A percentile compares a stretch with the other conserved stretches of the same genome.
Evolutionary conservation across 1,284 basidiomycete species (phyloP).

Genomic region (Ustilago vetiveriae): DNA sequence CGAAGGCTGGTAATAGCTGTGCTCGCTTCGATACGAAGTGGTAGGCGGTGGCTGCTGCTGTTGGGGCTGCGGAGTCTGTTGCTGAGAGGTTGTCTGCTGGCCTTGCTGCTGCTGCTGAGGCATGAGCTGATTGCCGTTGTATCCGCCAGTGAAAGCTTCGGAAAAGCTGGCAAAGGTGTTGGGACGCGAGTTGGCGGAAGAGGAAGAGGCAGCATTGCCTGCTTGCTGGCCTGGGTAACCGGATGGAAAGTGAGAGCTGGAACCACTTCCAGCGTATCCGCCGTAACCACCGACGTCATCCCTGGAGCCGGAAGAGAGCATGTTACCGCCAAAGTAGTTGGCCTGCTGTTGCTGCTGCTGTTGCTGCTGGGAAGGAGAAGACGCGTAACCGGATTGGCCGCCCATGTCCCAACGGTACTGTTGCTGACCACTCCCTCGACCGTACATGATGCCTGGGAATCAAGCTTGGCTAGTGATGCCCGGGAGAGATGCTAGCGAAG

Average conservation of each 20-base stretch:
- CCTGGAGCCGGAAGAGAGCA: constrained; percentile 34
- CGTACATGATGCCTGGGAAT: constrained; percentile 47
- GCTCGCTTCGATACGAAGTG: constrained; percentile 37
- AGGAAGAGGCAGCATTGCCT: constrained; percentile 27
- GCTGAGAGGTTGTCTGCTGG: constrained; percentile 19
- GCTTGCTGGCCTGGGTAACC: constrained; percentile 22
- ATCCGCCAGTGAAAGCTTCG: constrained; percentile 31
- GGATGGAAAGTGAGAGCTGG: constrained; percentile 40
- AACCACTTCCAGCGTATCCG: constrained; percentile 30
- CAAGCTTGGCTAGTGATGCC: too few relatives aligned
- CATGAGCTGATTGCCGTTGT: constrained; percentile 36
- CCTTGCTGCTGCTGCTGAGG: constrained; percentile 21
- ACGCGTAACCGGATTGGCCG: constrained; percentile 30
- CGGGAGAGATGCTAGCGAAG: too few relatives aligned
- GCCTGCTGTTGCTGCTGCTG: constrained; percentile 36
- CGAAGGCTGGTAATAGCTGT: constrained; percentile 40
- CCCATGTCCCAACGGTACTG: constrained; percentile 47
- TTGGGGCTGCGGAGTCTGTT: constrained; percentile 16
- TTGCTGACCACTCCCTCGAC: constrained; percentile 37
- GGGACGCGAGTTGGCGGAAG: constrained; percentile 32
- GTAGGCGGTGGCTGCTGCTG: constrained; percentile 32
- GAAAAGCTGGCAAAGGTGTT: constrained; percentile 45
- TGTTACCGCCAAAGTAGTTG: constrained; percentile 31
- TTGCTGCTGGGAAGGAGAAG: constrained; percentile 35
- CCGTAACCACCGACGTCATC: constrained; percentile 34